Evolutionary conservation across 164 flowering plant species (phyloP), one percentile per base, ranked within the genome.

Genomic region (Liquidambar formosana): DNA sequence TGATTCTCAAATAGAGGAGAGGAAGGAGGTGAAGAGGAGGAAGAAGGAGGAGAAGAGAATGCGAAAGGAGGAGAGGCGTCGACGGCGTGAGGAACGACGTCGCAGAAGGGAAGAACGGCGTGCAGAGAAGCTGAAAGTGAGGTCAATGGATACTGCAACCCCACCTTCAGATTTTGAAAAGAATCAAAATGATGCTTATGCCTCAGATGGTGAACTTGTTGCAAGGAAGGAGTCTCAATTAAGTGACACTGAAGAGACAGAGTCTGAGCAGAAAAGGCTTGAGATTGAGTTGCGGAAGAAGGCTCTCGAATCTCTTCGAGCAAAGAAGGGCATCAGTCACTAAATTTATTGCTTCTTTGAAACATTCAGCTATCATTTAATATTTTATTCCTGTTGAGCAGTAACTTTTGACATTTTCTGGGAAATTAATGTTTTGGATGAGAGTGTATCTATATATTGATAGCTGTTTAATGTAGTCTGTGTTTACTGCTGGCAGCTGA

Each of bases 211-310:
- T 64, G 86, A 77, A 57, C 70, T 52, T 64, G 75, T 47, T n/a
- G 63, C 48, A 10, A 80, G 71, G 69, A 74, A 63, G 75, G 79
- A 70, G 18, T 63, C 75, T 33, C 77, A 63, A 71, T 64, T 60
- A 57, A 83, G 78, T 62, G 84, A 85, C 10, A 23, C 67, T 38
- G 86, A 88, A 53, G 92, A 75, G 67, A 49, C 72, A 21, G 89
- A 86, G 65, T 65, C 79, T 18, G 86, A 87, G 69, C 87, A 81
- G 77, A 92, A 84, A 72, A 87, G 68, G 73, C 91, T 93, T 64
- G 99, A 96, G 86, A 90, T 89, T 57, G 99, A 90, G 78, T 76
- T 96, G 63, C 85, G 99, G 75, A 84, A 89, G 60, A 96, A 90
- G 82, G 99, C 99, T 67, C 86, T 93, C 61, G 94, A 93, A 76